These are phyloP conservation scores for Debaryomycetaceae sp. DNA, from an alignment of 1,139 yeast genomes.

Conservation along the genomic window DNA sequence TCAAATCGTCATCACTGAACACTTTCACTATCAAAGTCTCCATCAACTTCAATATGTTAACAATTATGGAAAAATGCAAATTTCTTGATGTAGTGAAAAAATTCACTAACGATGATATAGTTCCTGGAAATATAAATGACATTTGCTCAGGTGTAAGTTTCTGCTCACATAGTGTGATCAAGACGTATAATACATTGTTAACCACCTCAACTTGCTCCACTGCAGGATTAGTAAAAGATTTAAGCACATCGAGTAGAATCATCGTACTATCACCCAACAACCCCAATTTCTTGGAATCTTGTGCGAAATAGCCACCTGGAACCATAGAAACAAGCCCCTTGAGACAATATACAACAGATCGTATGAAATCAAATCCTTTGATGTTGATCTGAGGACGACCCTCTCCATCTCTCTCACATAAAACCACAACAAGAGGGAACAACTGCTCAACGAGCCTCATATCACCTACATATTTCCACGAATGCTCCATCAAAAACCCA, in stretches of 20 bases:
- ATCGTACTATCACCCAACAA: constrained; percentile 27
- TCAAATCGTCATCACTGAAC: constrained; percentile 26
- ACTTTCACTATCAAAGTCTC: constrained; percentile 21
- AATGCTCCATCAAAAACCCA: constrained; percentile 23
- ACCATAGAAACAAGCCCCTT: constrained; percentile 13
- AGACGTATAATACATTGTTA: constrained; percentile 9
- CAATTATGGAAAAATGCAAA: constrained; percentile 23
- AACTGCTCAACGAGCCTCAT: constrained; percentile 32
- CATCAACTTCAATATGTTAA: constrained; percentile 21
- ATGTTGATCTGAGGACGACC: constrained; percentile 1
- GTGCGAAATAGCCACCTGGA: constrained; percentile 21
- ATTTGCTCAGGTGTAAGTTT: constrained; percentile 26
- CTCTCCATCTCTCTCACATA: constrained; percentile 14
- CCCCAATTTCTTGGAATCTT: constrained; percentile 17
- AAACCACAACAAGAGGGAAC: constrained; percentile 30
- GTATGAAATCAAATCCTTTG: constrained; percentile 17
- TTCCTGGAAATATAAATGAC: constrained; percentile 41
- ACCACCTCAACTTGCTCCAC: constrained; percentile 19
- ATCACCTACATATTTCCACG: constrained; percentile 32
- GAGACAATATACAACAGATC: constrained; percentile 17
- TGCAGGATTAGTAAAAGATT: constrained; percentile 7
- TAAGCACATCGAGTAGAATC: constrained; percentile 17
- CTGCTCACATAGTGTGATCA: constrained; percentile 13
- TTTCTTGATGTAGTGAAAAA: constrained; percentile 21
- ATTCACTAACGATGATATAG: constrained; percentile 30